Evolutionary conservation across 345 rosid genomes (phyloP), one percentile per base, ranked within the genome.

Genomic region (Populus simonii): DNA sequence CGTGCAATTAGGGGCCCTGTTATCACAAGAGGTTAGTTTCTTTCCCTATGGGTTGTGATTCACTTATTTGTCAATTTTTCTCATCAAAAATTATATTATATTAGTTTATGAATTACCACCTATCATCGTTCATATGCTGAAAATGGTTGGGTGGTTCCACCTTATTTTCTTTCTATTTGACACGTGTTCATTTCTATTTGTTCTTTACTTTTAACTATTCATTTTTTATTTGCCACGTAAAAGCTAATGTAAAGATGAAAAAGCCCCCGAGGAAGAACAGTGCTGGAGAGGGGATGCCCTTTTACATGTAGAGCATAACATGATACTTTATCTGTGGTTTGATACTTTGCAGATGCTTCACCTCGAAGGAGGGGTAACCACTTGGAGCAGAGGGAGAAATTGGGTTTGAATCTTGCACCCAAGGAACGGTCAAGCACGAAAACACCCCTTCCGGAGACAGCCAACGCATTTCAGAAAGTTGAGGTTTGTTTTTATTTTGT

Each of bases 371-470:
- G 88, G 74, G 84, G 87, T 77, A 83, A 70, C 88, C 93, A 89
- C 75, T 74, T 89, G 66, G 97, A 94, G 81, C 95, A 90, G 82
- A 90, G 92, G 83, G 94, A 92, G 83, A 96, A 90, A 79, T 86
- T 92, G 81, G 98, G 98, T 53, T 76, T 96, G 89, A 88, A 82
- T 79, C 68, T 87, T 78, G 85, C 87, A 71, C 80, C 90, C 15
- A 87, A 79, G 74, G 87, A 78, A 78, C 87, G 76, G n/a, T 76
- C 91, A 29, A 86, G 84, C 78, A 66, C 79, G 23, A 84, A 76
- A 74, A 80, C 76, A 36, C 89, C 87, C 2, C 82, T 80, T 17
- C 84, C 90, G 36, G 97, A 91, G 83, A 76, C 92, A 20, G 84
- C 95, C 11, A 75, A 91, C 80, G 87, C 98, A 57, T 71, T 76